Evolutionary conservation across 441 rosid species (phyloP).

Genomic region (Populus hybrid): DNA sequence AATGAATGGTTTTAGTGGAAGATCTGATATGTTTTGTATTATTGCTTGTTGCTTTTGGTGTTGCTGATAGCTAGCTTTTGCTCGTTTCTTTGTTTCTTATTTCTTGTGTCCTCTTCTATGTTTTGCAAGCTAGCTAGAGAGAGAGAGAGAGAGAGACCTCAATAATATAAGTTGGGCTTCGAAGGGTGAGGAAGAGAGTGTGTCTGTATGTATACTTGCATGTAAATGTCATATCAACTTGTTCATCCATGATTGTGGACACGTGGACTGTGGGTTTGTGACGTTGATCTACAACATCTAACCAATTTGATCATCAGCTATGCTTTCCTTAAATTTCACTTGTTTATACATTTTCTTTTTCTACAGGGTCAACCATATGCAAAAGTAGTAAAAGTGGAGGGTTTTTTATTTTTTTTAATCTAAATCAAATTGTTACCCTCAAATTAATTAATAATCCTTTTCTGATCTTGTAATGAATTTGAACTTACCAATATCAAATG

Average conservation of each 20-base stretch:
- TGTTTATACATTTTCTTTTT: too few relatives aligned
- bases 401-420: too few relatives aligned
- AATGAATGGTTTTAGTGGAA: not conserved
- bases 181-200: not conserved
- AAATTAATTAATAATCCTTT: too few relatives aligned
- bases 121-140: constrained; percentile 21
- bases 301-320: not conserved
- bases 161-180: constrained; percentile 41
- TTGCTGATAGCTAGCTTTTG: constrained; percentile 16
- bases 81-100: constrained; percentile 1
- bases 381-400: too few relatives aligned
- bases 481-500: not conserved
- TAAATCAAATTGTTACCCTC: too few relatives aligned
- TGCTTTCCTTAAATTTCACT: too few relatives aligned
- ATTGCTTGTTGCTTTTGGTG: constrained; percentile 1
- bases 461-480: not conserved
- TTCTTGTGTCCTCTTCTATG: constrained; percentile 18
- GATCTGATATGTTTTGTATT: not conserved
- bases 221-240: constrained; percentile 38
- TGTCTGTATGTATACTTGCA: constrained; percentile 26
- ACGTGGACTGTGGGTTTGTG: constrained; percentile 31
- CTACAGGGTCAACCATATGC: too few relatives aligned
- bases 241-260: constrained; percentile 17
- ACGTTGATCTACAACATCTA: constrained; percentile 24
- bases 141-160: constrained; percentile 28